Percentiles rank a stretch among this genome's conserved stretches.
phyloP scores from a whole-genome alignment of 352 stramenopile species.

The Vaucheria bursata region DNA sequence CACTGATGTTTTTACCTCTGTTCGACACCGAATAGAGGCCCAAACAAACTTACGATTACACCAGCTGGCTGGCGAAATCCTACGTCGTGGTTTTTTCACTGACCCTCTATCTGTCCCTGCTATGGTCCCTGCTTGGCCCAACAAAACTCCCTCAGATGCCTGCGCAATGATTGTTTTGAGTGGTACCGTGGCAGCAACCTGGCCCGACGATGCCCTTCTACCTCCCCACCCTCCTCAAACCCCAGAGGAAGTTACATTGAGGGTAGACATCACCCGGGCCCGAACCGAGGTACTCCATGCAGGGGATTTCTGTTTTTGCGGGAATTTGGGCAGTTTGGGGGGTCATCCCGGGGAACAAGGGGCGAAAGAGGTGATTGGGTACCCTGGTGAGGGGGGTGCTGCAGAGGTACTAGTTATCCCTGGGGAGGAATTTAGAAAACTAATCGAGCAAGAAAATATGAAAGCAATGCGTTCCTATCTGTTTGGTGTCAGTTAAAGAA shows the following conservation, averaged over 20 bases:
- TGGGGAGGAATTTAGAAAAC: not conserved
- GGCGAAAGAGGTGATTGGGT: not conserved
- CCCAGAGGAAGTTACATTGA: not conserved
- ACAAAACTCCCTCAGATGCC: not conserved
- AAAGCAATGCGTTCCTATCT: not conserved
- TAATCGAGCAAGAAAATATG: not conserved
- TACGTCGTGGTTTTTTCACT: not conserved
- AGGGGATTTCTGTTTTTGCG: not conserved
- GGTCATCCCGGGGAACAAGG: not conserved
- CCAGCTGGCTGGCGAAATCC: not conserved
- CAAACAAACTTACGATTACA: not conserved
- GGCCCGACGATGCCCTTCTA: not conserved
- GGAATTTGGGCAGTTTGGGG: not conserved
- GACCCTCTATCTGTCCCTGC: not conserved
- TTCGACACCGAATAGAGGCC: not conserved
- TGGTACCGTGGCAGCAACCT: not conserved
- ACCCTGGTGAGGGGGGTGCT: not conserved
- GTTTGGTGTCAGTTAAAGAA: conserved; percentile 1
- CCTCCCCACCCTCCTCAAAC: not conserved
- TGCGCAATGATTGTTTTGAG: not conserved
- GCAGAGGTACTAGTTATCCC: not conserved
- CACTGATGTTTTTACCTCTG: not conserved
- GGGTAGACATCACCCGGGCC: not conserved
- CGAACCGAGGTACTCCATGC: not conserved
- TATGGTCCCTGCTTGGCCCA: too few relatives aligned